Base-by-base conservation (phyloP, 2,329 filamentous ascomycete genomes). In the Alternaria infectoria region DNA sequence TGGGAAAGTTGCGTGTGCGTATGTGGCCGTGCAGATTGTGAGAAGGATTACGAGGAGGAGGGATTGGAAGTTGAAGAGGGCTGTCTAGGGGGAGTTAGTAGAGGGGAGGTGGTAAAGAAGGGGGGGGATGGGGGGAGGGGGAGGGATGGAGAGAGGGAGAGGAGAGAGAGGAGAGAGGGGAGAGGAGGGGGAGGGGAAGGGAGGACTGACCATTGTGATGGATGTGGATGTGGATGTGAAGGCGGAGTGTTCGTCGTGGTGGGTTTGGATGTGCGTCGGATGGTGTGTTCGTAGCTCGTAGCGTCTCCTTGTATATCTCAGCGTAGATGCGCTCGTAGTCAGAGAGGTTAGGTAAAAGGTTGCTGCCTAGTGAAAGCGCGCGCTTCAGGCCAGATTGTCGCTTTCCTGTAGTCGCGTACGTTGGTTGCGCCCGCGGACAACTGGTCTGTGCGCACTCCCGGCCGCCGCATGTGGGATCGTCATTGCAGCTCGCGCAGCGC, bases 61-160 rank as follows among this genome's bases (percentile, higher is more conserved):
- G 62, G 93, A 97, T 82, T 97, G 93, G 85, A 99, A 98, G 84
- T 98, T 98, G 90, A 99, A 97, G 76, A 99, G 91, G 59, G 96
- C 96, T 63, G 96, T 92, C 96, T 97, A 13, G 30, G 6, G 0
- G 4, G 13, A 1, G 13, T 32, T 32, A 32, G 30, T 8, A 13
- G 13, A 12, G 13, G 10, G 25, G 7, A n/a, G n/a, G n/a, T n/a
- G n/a, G n/a, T n/a, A n/a, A n/a, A 21, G 21, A 21, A 5, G 26
- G 26, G 9, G 25, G 26, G 3, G 7, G 8, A 9, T n/a, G n/a
- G n/a, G n/a, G n/a, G 13, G 21, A 26, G 50, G 6, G 11, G 19
- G 26, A 26, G 7, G 21, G 21, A 21, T 21, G 21, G 21, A 4
- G 21, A 4, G 21, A 21, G 4, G 21, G 21, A 21, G 21, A 21